These are phyloP conservation scores for Heliamphora exappendiculata DNA, from an alignment of 148 eudicot species.

Conservation along the genomic window DNA sequence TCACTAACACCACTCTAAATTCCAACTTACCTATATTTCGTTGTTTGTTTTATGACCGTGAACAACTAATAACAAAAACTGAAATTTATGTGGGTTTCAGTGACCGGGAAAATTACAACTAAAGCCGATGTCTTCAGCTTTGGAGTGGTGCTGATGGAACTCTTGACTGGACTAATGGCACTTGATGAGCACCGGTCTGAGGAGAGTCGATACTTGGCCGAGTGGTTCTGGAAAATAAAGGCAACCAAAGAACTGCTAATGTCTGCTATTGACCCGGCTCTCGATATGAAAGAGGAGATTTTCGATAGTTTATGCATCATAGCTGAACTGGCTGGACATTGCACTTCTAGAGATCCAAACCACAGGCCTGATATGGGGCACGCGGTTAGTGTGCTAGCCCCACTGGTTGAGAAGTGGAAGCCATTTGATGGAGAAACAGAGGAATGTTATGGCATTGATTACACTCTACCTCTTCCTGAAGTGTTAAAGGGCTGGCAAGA, in stretches of 20 bases:
- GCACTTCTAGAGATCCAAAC: conserved; percentile 69
- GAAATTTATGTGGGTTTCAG: conserved; percentile 21
- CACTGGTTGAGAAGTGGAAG: conserved; percentile 59
- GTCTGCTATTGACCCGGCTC: conserved; percentile 50
- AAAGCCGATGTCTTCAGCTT: conserved; percentile 78
- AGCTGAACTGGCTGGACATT: conserved; percentile 66
- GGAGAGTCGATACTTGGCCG: conserved; percentile 63
- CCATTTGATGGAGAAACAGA: conserved; percentile 44
- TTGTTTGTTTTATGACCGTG: neutral
- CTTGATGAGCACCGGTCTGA: conserved; percentile 70
- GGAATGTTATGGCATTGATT: conserved; percentile 31
- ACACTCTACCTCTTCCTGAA: conserved; percentile 35
- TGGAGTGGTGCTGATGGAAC: conserved; percentile 83
- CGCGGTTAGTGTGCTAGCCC: conserved; percentile 49
- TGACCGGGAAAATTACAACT: conserved; percentile 73
- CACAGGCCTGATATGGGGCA: conserved; percentile 85
- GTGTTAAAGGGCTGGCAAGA: conserved; percentile 67
- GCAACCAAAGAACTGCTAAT: conserved; percentile 32
- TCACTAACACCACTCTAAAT: neutral
- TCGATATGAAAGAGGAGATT: conserved; percentile 34
- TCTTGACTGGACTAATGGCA: conserved; percentile 64
- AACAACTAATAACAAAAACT: neutral
- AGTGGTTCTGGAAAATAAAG: conserved; percentile 73
- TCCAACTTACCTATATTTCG: neutral
- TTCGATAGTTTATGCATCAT: conserved; percentile 38